Evolutionary conservation across 306 rosid genomes (phyloP), one percentile per base, ranked within the genome.

Genomic region (Dalbergia oliveri): DNA sequence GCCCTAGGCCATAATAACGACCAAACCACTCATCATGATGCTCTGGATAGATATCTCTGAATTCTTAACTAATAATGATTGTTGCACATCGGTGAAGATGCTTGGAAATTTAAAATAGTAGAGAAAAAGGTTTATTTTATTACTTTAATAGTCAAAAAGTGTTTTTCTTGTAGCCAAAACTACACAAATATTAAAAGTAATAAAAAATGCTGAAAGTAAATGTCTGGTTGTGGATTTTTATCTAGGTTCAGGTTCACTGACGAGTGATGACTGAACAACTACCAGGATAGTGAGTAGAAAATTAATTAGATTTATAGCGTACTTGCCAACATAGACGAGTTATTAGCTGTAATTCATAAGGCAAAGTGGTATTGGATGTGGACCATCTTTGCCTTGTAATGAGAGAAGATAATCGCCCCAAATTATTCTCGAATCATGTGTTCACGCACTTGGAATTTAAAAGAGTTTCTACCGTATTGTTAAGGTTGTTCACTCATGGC

Each of bases 401-500:
- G 15, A 41, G 58, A 72, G 77, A 72, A 70, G 63, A 63, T 19
- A 14, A 59, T 8, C 49, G 50, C 39, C 35, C 21, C 5, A 6
- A n/a, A 33, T n/a, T 43, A 66, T 66, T 16, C 21, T 33, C 34
- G 77, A 44, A 58, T 82, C 9, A 56, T 54, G 68, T 41, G 37
- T 39, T 69, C 43, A 61, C 67, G 50, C 65, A 49, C n/a, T 47
- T 68, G 49, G 64, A 61, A 45, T 82, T 33, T 61, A 39, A 72
- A 44, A 63, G 69, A 61, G 74, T 77, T 67, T 61, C 81, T 62
- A 57, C 67, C 33, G 39, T 74, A 60, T 67, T 73, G 82, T 81
- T 82, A 79, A 79, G 88, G 86, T 81, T 85, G 73, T 81, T 81
- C 82, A 39, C 79, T 72, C 64, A 63, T 75, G 76, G 79, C 44